These are phyloP conservation scores for Paulownia fortunei DNA, from an alignment of 257 asterid genomes.

Conservation along the genomic window DNA sequence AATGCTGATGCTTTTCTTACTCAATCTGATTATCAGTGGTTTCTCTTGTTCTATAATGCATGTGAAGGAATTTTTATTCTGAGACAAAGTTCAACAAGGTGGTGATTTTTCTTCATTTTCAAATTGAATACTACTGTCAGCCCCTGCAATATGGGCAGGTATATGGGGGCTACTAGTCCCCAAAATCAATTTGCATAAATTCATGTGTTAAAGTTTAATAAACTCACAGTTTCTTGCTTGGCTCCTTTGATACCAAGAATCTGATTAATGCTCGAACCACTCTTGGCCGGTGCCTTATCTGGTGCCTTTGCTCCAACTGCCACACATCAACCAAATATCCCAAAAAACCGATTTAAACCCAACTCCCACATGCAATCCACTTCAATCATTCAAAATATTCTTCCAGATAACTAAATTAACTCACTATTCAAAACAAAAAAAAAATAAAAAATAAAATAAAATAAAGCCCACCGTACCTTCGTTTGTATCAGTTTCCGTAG, in stretches of 20 bases:
- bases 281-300: slow-evolving; percentile 50
- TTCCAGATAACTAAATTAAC: slow-evolving; percentile 8
- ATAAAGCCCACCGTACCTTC: slow-evolving; percentile 51
- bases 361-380: neutral
- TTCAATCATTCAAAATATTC: neutral
- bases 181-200: neutral
- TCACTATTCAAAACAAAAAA: neutral
- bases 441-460: neutral
- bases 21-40: no score
- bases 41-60: no score
- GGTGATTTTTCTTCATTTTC: no score
- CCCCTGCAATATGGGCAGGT: no score
- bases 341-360: slow-evolving; percentile 12
- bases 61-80: no score
- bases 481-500: slow-evolving; percentile 80
- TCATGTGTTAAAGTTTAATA: neutral
- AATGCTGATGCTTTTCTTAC: no score
- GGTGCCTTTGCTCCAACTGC: slow-evolving; percentile 61
- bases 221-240: slow-evolving; percentile 64
- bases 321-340: slow-evolving; percentile 33
- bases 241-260: slow-evolving; percentile 79
- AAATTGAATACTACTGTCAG: no score
- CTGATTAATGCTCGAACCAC: slow-evolving; percentile 65
- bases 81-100: no score
- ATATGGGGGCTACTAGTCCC: neutral